phyloP scores from a whole-genome alignment of 2,329 filamentous ascomycete genomes.

The Cladosporium phlei region DNA sequence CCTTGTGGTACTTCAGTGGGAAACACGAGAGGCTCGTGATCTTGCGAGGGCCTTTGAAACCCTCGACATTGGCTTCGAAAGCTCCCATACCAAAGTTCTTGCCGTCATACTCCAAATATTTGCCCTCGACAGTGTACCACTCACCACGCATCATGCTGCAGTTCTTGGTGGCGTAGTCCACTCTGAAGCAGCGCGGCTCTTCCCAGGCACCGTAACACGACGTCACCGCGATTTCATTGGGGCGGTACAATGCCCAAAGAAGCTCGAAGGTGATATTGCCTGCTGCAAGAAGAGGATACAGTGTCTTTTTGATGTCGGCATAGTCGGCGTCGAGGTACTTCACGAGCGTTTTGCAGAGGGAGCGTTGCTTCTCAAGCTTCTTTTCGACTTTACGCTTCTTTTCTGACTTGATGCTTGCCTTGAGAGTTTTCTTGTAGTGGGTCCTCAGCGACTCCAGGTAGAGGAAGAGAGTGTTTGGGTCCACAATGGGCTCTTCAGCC shows the following conservation, averaged over 20 bases:
- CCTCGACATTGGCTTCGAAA: slow-evolving; percentile 62
- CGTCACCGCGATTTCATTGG: slow-evolving; percentile 71
- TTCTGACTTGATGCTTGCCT: slow-evolving; percentile 52
- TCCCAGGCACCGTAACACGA: slow-evolving; percentile 72
- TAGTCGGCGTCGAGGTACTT: slow-evolving; percentile 80
- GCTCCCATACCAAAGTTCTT: slow-evolving; percentile 75
- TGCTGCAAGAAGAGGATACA: slow-evolving; percentile 74
- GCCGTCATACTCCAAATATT: slow-evolving; percentile 83
- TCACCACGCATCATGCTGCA: slow-evolving; percentile 64
- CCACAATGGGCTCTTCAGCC: slow-evolving; percentile 66
- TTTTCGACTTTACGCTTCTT: slow-evolving; percentile 59
- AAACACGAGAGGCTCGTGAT: slow-evolving; percentile 75
- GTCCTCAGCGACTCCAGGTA: slow-evolving; percentile 73
- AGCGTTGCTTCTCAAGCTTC: slow-evolving; percentile 53
- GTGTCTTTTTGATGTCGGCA: slow-evolving; percentile 68
- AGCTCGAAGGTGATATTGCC: slow-evolving; percentile 86
- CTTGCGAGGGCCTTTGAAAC: slow-evolving; percentile 76
- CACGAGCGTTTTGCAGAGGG: slow-evolving; percentile 67
- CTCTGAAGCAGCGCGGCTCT: slow-evolving; percentile 76
- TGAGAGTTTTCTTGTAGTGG: slow-evolving; percentile 59
- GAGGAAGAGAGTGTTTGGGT: slow-evolving; percentile 47
- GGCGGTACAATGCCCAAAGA: slow-evolving; percentile 84
- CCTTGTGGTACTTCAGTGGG: slow-evolving; percentile 74
- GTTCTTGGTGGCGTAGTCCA: slow-evolving; percentile 70
- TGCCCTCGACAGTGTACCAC: slow-evolving; percentile 71